phyloP scores from a whole-genome alignment of 306 rosid species.

The barrel medic (Medicago truncatula) region DNA sequence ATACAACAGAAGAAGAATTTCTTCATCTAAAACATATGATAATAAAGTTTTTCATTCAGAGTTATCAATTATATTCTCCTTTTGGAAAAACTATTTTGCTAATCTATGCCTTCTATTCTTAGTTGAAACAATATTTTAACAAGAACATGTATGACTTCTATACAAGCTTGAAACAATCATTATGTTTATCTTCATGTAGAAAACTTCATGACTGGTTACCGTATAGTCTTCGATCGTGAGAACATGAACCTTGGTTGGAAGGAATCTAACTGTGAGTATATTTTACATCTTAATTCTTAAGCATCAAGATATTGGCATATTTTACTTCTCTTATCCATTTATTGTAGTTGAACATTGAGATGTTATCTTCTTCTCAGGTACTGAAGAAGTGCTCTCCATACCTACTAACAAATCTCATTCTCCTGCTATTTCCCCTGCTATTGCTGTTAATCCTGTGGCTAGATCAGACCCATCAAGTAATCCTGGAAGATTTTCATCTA shows the following conservation, averaged over 20 bases:
- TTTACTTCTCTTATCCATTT: not conserved
- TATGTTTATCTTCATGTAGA: slow-evolving; percentile 53
- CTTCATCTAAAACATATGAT: slow-evolving; percentile 9
- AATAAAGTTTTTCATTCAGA: slow-evolving; percentile 33
- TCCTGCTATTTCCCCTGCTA: slow-evolving; percentile 55
- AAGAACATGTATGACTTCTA: slow-evolving; percentile 4
- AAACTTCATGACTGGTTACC: slow-evolving; percentile 97
- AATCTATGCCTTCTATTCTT: slow-evolving; percentile 21
- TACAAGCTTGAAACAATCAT: no score
- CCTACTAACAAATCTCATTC: slow-evolving; percentile 46
- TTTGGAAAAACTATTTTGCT: slow-evolving; percentile 15
- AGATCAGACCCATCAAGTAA: slow-evolving; percentile 39
- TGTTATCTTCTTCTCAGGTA: slow-evolving; percentile 57
- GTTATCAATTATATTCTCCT: slow-evolving; percentile 14
- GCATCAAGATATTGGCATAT: not conserved
- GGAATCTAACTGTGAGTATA: slow-evolving; percentile 68
- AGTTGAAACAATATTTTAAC: slow-evolving; percentile 11
- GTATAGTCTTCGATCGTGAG: slow-evolving; percentile 76
- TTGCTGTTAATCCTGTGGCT: slow-evolving; percentile 49
- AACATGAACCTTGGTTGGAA: slow-evolving; percentile 83
- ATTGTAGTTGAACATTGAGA: slow-evolving; percentile 14
- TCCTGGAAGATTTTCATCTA: slow-evolving; percentile 33
- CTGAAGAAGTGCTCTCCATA: slow-evolving; percentile 42
- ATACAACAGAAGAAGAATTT: slow-evolving; percentile 27
- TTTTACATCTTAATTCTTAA: slow-evolving; percentile 27